Evolutionary conservation across 805 yeast genomes (phyloP).

Genomic region (Brettanomyces bruxellensis): DNA sequence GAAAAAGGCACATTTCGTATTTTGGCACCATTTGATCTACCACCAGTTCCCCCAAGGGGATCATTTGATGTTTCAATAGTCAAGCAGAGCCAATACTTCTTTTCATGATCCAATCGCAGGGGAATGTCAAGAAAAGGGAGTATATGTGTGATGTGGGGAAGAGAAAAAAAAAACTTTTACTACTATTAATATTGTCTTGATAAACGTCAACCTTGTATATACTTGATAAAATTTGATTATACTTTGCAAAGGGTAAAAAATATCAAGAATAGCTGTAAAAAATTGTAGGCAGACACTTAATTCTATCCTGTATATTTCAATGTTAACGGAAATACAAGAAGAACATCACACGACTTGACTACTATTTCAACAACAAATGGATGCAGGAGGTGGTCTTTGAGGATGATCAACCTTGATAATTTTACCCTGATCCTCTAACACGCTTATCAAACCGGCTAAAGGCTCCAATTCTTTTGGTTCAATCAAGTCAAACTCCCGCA

Average conservation of each 20-base stretch:
- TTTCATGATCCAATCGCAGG: conserved; percentile 23
- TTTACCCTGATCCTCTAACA: conserved; percentile 80
- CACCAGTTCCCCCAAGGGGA: conserved; percentile 72
- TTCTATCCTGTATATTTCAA: too few species aligned
- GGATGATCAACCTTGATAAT: conserved; percentile 28
- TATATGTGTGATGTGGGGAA: too few species aligned
- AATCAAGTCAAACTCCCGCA: conserved; percentile 73
- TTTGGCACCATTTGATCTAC: conserved; percentile 61
- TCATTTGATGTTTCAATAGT: conserved; percentile 72
- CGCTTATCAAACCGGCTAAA: conserved; percentile 63
- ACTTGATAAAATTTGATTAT: neutral
- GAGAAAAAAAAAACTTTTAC: too few species aligned
- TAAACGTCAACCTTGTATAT: neutral
- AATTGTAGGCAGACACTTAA: too few species aligned
- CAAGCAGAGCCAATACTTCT: conserved; percentile 72
- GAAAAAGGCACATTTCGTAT: conserved; percentile 28
- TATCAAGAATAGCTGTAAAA: too few species aligned
- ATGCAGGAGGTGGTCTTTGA: neutral
- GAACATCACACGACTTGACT: neutral
- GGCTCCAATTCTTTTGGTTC: conserved; percentile 79
- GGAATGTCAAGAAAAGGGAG: too few species aligned
- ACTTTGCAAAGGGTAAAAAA: too few species aligned
- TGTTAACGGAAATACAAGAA: too few species aligned
- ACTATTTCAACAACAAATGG: neutral
- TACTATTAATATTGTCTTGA: neutral